Evolutionary conservation across 2,329 filamentous ascomycete species (phyloP).

Genomic region (Grosmannia huntii): DNA sequence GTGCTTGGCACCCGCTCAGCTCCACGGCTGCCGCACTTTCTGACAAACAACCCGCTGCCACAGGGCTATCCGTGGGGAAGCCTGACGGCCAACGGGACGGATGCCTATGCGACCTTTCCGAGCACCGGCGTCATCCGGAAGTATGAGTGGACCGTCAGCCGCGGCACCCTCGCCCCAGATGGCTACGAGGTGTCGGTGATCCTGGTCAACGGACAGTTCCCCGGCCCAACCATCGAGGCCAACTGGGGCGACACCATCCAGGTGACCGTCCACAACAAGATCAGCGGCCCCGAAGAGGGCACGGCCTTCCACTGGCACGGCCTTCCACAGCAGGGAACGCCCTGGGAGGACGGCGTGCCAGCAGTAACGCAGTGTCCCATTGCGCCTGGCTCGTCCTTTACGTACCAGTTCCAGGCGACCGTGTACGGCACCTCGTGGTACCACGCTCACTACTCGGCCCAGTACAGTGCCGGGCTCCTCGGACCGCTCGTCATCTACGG

Average conservation of each 20-base stretch:
- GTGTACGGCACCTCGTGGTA: slow-evolving; percentile 46
- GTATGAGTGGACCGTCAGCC: no score
- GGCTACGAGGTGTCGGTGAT: no score
- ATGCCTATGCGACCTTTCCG: no score
- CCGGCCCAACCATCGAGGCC: slow-evolving; percentile 52
- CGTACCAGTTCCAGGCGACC: slow-evolving; percentile 39
- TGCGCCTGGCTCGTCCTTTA: slow-evolving; percentile 42
- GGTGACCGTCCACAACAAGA: slow-evolving; percentile 23
- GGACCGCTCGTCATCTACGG: slow-evolving; percentile 52
- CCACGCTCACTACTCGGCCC: slow-evolving; percentile 46
- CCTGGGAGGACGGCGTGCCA: slow-evolving; percentile 41
- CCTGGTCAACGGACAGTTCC: slow-evolving; percentile 20
- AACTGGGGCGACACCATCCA: slow-evolving; percentile 45
- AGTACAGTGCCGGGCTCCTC: slow-evolving; percentile 45
- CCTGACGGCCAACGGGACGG: no score
- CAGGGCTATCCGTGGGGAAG: no score
- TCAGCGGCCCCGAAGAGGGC: slow-evolving; percentile 47
- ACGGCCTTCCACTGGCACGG: slow-evolving; percentile 42
- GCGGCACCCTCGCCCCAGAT: no score
- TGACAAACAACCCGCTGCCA: no score
- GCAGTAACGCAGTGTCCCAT: slow-evolving; percentile 52
- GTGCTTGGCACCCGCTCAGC: no score
- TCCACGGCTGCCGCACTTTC: no score
- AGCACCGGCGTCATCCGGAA: no score
- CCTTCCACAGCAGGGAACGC: slow-evolving; percentile 33